These are phyloP conservation scores for Strigomonas oncopelti DNA, from an alignment of 208 protist genomes.

Conservation along the genomic window DNA sequence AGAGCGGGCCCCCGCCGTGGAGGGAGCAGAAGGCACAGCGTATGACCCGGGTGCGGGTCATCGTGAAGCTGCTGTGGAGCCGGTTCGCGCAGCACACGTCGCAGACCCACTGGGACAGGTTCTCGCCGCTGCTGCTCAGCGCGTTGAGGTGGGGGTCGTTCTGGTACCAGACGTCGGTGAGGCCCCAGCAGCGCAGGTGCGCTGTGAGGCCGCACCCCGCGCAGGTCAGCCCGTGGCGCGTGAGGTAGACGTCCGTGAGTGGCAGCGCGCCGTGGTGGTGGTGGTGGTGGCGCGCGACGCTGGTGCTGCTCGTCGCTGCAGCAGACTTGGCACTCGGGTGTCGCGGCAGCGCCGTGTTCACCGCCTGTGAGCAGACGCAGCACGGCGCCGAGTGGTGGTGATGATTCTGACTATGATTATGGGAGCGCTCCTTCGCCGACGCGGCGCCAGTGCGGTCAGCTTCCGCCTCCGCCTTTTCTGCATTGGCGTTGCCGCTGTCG, in stretches of 20 bases:
- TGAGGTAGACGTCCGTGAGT: slow-evolving; percentile 9
- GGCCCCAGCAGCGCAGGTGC: slow-evolving; percentile 62
- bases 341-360: neutral
- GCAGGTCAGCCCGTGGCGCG: slow-evolving; percentile 35
- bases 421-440: neutral
- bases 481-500: neutral
- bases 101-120: slow-evolving; percentile 68
- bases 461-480: neutral
- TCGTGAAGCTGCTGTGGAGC: slow-evolving; percentile 12
- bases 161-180: slow-evolving; percentile 20
- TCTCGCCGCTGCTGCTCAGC: too few species aligned
- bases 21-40: slow-evolving; percentile 52
- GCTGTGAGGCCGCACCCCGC: slow-evolving; percentile 41
- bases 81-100: slow-evolving; percentile 31
- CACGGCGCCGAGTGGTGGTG: slow-evolving; percentile 5
- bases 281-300: slow-evolving; percentile 6
- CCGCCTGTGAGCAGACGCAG: slow-evolving; percentile 27
- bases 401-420: neutral
- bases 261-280: slow-evolving; percentile 1
- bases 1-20: slow-evolving; percentile 43
- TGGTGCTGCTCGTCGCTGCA: neutral
- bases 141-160: neutral
- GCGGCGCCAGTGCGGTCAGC: neutral
- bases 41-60: slow-evolving; percentile 27
- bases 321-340: neutral